Base-by-base conservation (phyloP, 1,284 basidiomycete species). In the Sanghuangporus weigelae region DNA sequence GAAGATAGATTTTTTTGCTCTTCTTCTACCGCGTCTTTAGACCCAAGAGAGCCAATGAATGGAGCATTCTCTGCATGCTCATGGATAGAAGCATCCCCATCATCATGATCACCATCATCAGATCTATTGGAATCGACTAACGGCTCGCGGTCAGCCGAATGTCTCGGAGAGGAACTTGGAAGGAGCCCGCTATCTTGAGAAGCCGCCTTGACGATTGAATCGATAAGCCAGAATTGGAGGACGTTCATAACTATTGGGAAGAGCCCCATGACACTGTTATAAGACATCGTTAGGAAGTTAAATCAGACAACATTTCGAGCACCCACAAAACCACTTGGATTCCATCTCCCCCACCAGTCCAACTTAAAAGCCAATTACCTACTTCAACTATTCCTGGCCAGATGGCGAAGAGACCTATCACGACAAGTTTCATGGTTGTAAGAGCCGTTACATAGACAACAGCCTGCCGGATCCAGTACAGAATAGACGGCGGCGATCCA, bases 211-310 rank as follows among this genome's bases (percentile, higher is more conserved):
- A 94, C 89, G 66, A 94, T 92, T 0, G 92, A 92, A 75, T 93
- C 91, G 63, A 92, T 92, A 57, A 92, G 76, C 91, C 91, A 93
- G 78, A 93, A 93, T 73, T 96, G 94, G 19, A 95, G 68, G 56
- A 95, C 78, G 73, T 95, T 98, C 95, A 97, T 97, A 63, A 90
- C 80, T 66, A 96, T 88, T 1, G 96, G 96, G 77, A 97, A 96
- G 56, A 98, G 73, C 62, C 94, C 93, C 92, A 98, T 96, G 40
- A 56, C 55, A 66, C 56, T 62, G 12, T 62, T 54, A 40, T 56
- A 59, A 58, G 68, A 11, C 66, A 58, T 36, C 21, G 51, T 39
- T n/a, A 38, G 44, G 36, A 53, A 50, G n/a, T 39, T 38, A 60
- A 40, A 19, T 14, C 55, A 39, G 35, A 31, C 7, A 36, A 8